Base-by-base conservation (phyloP, 805 yeast species). In the Blastobotrys robertii region DNA sequence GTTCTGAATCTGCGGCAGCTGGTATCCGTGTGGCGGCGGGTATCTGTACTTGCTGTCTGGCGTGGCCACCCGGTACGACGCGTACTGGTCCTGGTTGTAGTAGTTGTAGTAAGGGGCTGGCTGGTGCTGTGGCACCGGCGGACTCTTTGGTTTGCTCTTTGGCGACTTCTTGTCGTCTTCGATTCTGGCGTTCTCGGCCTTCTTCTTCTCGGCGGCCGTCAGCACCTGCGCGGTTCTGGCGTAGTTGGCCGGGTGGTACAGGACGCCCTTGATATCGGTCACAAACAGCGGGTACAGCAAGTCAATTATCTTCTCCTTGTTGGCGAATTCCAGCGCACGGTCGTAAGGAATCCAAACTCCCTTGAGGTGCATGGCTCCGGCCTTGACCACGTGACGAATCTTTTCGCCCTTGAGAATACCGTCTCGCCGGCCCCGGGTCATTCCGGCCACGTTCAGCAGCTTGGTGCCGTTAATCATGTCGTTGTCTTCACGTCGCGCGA, bases 291-390 rank as follows among this genome's bases (percentile, higher is more conserved):
- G 85, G 54, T 77, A 79, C 50, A 80, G 66, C 38, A 74, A 56
- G 52, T 79, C 85, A 19, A 74, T 77, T 47, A 81, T 81, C 39
- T 84, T 82, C 60, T 84, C 92, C 49, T 81, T 68, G 62, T 81
- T 83, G 16, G 94, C 94, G 75, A 83, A 79, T 30, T 77, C 81
- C 38, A 78, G 66, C 1, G 94, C 94, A 40, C 92, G 68, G 49
- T 83, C 90, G 57, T 81, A 82, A 1, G 94, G 94, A 46, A 84
- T 82, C 94, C 94, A 84, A 37, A 84, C 94, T 32, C 94, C 94
- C 64, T 84, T 84, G 53, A 84, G 67, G 60, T 84, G 88, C 88
- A 84, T 83, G 11, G 87, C 79, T 3, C 94, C 94, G 48, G 82
- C 80, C 63, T 84, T 84, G 37, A 84, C 90, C 16, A 84, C 94